Evolutionary conservation across 768 basidiomycete species (phyloP).

Genomic region (Hygrocybe punicea): DNA sequence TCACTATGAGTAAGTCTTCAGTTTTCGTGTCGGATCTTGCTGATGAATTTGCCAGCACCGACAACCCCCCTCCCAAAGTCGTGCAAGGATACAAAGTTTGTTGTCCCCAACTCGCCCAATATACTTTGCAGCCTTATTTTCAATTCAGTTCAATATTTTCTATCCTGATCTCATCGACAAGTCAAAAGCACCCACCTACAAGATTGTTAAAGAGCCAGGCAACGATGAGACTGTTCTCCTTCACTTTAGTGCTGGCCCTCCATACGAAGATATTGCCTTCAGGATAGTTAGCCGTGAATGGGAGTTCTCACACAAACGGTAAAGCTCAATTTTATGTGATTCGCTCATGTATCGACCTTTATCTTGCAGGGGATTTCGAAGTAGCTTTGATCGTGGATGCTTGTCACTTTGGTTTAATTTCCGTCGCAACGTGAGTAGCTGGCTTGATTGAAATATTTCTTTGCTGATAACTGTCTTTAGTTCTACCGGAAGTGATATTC

Average conservation of each 20-base stretch:
- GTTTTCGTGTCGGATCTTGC: conserved; percentile 8
- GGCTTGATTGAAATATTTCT: background rate
- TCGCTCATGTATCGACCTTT: conserved; percentile 4
- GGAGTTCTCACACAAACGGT: conserved; percentile 98
- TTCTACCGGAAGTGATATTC: background rate
- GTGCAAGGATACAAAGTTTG: conserved; percentile 95
- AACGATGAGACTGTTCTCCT: conserved; percentile 94
- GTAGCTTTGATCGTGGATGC: conserved; percentile 95
- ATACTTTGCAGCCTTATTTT: conserved; percentile 9
- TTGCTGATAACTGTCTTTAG: conserved; percentile 5
- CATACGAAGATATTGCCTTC: conserved; percentile 99
- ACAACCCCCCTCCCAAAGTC: conserved; percentile 98
- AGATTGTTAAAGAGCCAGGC: conserved; percentile 88
- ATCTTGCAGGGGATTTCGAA: conserved; percentile 78
- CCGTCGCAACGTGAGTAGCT: conserved; percentile 74
- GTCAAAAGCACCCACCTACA: conserved; percentile 93
- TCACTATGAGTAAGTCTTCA: conserved; percentile 87
- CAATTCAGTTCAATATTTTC: conserved; percentile 83
- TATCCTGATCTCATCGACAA: conserved; percentile 99
- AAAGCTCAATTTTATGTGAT: background rate
- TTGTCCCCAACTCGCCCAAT: conserved; percentile 3
- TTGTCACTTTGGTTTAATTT: conserved; percentile 96
- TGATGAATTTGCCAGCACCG: conserved; percentile 56
- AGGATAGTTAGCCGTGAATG: conserved; percentile 96
- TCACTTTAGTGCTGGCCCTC: conserved; percentile 93